These are phyloP conservation scores for Leersia perrieri DNA, from an alignment of 176 grass and related monocot genomes.

Conservation along the genomic window DNA sequence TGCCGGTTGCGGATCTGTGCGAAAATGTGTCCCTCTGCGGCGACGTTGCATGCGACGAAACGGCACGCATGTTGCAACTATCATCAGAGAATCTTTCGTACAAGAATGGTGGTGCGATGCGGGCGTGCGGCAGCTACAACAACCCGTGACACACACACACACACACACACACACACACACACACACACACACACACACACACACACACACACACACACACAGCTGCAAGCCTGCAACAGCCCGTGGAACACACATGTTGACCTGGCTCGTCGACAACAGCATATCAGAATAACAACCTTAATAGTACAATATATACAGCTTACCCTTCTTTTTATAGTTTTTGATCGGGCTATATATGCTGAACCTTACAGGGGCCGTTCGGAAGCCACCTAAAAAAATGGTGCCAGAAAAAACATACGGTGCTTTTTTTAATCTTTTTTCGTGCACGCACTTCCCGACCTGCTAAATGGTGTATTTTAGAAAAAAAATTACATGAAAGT, in stretches of 20 bases:
- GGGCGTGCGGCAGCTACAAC: background rate
- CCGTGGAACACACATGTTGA: constrained; percentile 2
- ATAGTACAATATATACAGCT: no score
- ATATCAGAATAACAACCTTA: background rate
- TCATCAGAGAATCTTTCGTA: background rate
- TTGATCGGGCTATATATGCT: no score
- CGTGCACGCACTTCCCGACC: no score
- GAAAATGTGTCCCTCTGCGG: background rate
- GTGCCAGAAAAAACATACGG: no score
- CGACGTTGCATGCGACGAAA: background rate
- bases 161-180: no score
- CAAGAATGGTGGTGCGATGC: background rate
- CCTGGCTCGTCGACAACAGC: constrained; percentile 13
- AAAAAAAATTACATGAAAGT: no score
- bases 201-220: background rate
- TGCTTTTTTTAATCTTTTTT: no score
- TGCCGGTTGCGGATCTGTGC: background rate
- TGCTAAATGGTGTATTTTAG: no score
- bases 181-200: no score
- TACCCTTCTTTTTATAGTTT: no score
- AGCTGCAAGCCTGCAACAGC: background rate
- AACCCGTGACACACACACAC: background rate
- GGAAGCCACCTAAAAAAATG: background rate
- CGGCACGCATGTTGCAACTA: background rate
- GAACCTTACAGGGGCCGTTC: no score